A percentile compares a stretch with the other conserved stretches of the same genome.
phyloP scores from a whole-genome alignment of 768 basidiomycete genomes.

The Dendrothele bispora region DNA sequence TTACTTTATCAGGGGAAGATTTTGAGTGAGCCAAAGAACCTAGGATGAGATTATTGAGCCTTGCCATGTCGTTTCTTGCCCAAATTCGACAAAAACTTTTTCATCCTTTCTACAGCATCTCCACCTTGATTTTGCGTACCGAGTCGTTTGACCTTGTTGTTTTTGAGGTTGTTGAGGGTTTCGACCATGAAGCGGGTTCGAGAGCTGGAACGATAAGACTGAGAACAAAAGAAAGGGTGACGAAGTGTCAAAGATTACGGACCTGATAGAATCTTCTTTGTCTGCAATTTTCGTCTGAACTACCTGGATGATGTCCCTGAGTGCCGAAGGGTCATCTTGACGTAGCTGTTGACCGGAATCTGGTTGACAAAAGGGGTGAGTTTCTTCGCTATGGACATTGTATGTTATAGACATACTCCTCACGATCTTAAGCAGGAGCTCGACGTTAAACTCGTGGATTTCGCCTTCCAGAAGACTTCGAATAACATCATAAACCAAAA shows the following conservation, averaged over 20 bases:
- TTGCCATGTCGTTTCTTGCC: slow-evolving; percentile 76
- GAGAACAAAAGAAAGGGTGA: slow-evolving; percentile 6
- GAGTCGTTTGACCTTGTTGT: slow-evolving; percentile 77
- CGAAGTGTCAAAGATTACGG: not conserved
- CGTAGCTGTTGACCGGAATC: slow-evolving; percentile 92
- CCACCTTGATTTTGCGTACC: slow-evolving; percentile 66
- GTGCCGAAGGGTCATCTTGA: slow-evolving; percentile 85
- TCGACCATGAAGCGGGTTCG: slow-evolving; percentile 96
- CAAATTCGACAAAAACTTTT: slow-evolving; percentile 78
- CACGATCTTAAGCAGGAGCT: slow-evolving; percentile 82
- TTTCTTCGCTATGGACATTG: not conserved
- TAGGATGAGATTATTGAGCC: slow-evolving; percentile 14
- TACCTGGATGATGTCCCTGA: slow-evolving; percentile 87
- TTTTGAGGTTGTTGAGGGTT: slow-evolving; percentile 88
- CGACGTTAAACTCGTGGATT: slow-evolving; percentile 79
- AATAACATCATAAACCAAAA: slow-evolving; percentile 90
- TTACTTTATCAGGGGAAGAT: slow-evolving; percentile 64
- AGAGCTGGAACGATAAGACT: too few species aligned
- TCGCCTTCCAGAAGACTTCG: slow-evolving; percentile 64
- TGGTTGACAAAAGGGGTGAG: slow-evolving; percentile 31
- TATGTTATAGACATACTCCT: slow-evolving; percentile 53
- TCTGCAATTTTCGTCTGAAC: slow-evolving; percentile 71
- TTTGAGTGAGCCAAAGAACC: too few species aligned
- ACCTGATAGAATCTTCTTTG: slow-evolving; percentile 55
- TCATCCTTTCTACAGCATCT: slow-evolving; percentile 82